Base-by-base conservation (phyloP, 441 rosid genomes). In the Syzygium syzygioides region DNA sequence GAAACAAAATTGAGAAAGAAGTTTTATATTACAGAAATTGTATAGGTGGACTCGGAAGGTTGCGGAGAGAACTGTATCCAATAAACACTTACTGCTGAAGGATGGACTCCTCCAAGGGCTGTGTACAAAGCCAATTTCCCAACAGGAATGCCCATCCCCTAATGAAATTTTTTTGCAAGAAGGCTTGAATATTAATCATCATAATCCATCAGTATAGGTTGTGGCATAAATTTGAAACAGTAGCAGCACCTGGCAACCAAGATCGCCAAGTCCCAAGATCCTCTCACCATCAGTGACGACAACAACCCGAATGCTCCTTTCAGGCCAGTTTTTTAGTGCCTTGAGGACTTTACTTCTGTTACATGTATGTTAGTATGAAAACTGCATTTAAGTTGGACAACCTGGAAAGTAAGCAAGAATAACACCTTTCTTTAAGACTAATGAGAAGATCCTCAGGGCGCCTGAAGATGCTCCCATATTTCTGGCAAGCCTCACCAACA, bases 391-490 rank as follows among this genome's bases (percentile, higher is more conserved):
- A 37, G 50, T 20, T 3, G 80, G 80, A 71, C 9, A 71, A 1
- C 1, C 1, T 7, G 0, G 28, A 20, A 71, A 71, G 50, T 71
- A 37, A 28, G 50, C 28, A 71, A 71, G 37, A 71, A 37, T 37
- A 37, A 20, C 48, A 85, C 86, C 57, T 85, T 54, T 85, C 86
- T 53, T 85, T 85, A 10, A 85, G 62, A 41, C 66, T 85, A 28
- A 55, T 55, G 41, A n/a, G 34, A 3, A 85, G 86, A 85, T 50
- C 86, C 60, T 85, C 48, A 55, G 86, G 86, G 48, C 52, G 45
- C 86, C 45, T 85, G 86, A 85, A 85, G 86, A 85, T 85, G 50
- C 86, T 85, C 62, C 80, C 80, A 71, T 71, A 71, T 71, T 37
- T 71, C 80, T 71, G 50, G 50, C 80, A 37, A 71, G 80, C 66